A percentile compares a stretch with the other conserved stretches of the same genome.
Evolutionary conservation across 2,329 filamentous ascomycete species (phyloP).

Genomic region (Cordyceps sp.): DNA sequence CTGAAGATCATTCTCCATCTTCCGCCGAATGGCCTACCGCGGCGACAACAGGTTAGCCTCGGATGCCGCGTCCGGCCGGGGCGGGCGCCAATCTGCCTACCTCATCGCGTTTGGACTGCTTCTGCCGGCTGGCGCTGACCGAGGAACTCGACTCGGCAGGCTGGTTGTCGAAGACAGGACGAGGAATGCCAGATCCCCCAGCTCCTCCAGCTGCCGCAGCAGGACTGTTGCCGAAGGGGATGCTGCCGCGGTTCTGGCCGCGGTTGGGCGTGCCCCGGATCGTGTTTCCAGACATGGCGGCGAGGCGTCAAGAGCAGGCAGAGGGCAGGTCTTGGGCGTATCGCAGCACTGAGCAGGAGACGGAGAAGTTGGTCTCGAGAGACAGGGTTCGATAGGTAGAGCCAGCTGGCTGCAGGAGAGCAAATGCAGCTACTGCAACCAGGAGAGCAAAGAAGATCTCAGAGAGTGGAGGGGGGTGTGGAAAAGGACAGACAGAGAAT

Average conservation of each 20-base stretch:
- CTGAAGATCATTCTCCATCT: slow-evolving; percentile 93
- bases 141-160: slow-evolving; percentile 48
- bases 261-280: slow-evolving; percentile 55
- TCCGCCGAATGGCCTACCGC: slow-evolving; percentile 75
- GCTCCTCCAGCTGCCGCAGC: slow-evolving; percentile 8
- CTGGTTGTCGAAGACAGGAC: slow-evolving; percentile 49
- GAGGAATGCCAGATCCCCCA: slow-evolving; percentile 46
- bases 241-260: slow-evolving; percentile 37
- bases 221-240: slow-evolving; percentile 46
- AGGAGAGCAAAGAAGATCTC: no score
- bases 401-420: no score
- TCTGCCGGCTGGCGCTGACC: slow-evolving; percentile 85
- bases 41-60: slow-evolving; percentile 3
- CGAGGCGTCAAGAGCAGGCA: no score
- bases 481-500: no score
- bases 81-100: no score
- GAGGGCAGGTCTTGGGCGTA: no score
- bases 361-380: no score
- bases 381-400: no score
- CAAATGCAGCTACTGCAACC: no score
- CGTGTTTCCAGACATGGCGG: slow-evolving; percentile 40
- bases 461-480: no score
- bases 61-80: no score
- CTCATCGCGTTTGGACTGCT: slow-evolving; percentile 97
- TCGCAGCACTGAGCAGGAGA: no score